Evolutionary conservation across 345 rosid genomes (phyloP).

Genomic region (Salix suchowensis): DNA sequence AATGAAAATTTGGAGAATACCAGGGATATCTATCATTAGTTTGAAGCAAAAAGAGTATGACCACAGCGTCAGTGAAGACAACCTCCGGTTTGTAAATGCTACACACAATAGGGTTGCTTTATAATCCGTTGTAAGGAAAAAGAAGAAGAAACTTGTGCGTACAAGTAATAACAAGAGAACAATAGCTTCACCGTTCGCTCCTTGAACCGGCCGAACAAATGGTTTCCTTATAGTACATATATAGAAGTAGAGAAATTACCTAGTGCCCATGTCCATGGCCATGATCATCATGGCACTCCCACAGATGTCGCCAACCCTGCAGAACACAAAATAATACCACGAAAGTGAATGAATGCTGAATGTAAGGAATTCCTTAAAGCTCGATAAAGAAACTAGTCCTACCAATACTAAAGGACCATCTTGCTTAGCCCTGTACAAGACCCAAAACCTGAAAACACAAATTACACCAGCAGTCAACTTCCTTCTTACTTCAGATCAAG

Average conservation of each 20-base stretch:
- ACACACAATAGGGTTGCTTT: too few relatives aligned
- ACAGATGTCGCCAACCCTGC: conserved; percentile 97
- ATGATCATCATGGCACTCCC: conserved; percentile 67
- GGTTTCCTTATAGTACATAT: neutral
- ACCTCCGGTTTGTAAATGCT: too few relatives aligned
- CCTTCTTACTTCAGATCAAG: neutral
- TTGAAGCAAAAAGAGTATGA: too few relatives aligned
- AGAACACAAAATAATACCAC: neutral
- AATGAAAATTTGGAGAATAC: neutral
- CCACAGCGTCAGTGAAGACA: too few relatives aligned
- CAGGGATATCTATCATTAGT: neutral
- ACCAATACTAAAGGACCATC: conserved; percentile 96
- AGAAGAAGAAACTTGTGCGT: neutral
- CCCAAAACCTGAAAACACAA: conserved; percentile 77
- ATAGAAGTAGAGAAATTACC: conserved; percentile 22
- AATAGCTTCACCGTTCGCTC: neutral
- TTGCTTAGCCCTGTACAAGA: conserved; percentile 88
- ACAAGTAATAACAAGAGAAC: neutral
- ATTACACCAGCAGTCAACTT: neutral
- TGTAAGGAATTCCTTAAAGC: neutral
- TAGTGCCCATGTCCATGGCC: conserved; percentile 63
- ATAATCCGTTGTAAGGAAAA: too few relatives aligned
- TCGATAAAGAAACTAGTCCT: conserved; percentile 7
- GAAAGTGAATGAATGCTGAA: neutral
- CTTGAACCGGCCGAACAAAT: neutral